phyloP scores from a whole-genome alignment of 371 early-diverging fungal species.

The Dinochytrium kinnereticum region DNA sequence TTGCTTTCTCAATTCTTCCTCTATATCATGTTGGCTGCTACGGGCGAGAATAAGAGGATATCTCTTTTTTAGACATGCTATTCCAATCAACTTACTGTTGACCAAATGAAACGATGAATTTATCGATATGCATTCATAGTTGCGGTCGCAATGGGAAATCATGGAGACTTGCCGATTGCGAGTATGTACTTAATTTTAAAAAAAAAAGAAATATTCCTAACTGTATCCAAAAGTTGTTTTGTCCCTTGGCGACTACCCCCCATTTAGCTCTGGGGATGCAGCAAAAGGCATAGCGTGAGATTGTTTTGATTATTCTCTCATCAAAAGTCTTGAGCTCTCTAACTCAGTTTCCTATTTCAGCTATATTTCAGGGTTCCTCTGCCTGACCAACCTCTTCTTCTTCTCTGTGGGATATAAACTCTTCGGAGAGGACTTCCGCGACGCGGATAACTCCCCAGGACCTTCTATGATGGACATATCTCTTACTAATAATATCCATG shows the following conservation, averaged over 20 bases:
- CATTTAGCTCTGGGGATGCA: slow-evolving; percentile 20
- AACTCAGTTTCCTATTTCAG: too few relatives aligned
- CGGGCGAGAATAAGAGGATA: too few relatives aligned
- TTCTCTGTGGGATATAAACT: slow-evolving; percentile 37
- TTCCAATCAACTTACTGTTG: too few relatives aligned
- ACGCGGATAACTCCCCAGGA: neutral
- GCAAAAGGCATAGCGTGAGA: slow-evolving; percentile 15
- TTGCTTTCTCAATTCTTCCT: neutral
- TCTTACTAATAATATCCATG: neutral
- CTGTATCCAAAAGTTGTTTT: neutral
- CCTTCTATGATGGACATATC: slow-evolving; percentile 19
- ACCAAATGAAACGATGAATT: too few relatives aligned
- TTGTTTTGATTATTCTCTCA: neutral
- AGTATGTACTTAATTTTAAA: slow-evolving; percentile 1
- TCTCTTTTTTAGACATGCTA: too few relatives aligned
- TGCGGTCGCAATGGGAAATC: slow-evolving; percentile 40
- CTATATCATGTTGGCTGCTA: neutral
- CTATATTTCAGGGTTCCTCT: slow-evolving; percentile 40
- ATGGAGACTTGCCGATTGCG: slow-evolving; percentile 40
- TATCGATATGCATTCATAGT: slow-evolving; percentile 22
- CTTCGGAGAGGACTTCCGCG: slow-evolving; percentile 39
- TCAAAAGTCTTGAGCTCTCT: too few relatives aligned
- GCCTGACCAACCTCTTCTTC: slow-evolving; percentile 40
- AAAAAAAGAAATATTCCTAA: neutral
- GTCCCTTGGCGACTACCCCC: neutral